Conservation (phyloP, 1,284 basidiomycete species). For the Paramarasmius palmivorus region DNA sequence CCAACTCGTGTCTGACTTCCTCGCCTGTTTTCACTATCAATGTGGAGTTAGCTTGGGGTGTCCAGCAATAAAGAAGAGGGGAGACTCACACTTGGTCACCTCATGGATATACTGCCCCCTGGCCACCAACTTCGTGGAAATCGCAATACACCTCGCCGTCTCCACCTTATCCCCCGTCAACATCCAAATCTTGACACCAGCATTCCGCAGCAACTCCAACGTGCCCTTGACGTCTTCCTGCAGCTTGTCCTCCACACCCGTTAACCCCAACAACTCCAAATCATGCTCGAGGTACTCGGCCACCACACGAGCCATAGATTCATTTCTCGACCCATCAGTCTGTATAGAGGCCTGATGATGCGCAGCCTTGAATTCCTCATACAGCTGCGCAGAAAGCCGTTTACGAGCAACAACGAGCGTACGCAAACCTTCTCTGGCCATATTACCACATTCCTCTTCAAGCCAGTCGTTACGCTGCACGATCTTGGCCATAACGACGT, state of each 20-base stretch:
- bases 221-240: slow-evolving; percentile 97
- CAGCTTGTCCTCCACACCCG: slow-evolving; percentile 97
- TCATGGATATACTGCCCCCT: slow-evolving; percentile 98
- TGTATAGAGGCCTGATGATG: slow-evolving; percentile 80
- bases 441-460: slow-evolving; percentile 98
- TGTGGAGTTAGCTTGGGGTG: slow-evolving; percentile 11
- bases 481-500: slow-evolving; percentile 94
- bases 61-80: slow-evolving; percentile 1
- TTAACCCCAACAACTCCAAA: slow-evolving; percentile 89
- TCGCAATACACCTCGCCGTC: slow-evolving; percentile 97
- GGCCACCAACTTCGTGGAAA: slow-evolving; percentile 94
- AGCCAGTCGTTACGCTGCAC: slow-evolving; percentile 99
- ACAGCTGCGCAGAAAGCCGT: slow-evolving; percentile 69
- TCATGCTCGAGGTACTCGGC: slow-evolving; percentile 83
- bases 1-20: slow-evolving; percentile 86
- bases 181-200: slow-evolving; percentile 99
- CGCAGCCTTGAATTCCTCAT: slow-evolving; percentile 72
- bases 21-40: slow-evolving; percentile 78
- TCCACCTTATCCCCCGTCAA: slow-evolving; percentile 99
- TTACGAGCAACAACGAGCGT: slow-evolving; percentile 93
- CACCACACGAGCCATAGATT: slow-evolving; percentile 79
- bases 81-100: slow-evolving; percentile 81
- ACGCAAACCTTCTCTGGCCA: slow-evolving; percentile 95
- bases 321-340: slow-evolving; percentile 74
- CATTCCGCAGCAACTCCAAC: slow-evolving; percentile 91